Evolutionary conservation across 768 basidiomycete species (phyloP).

Genomic region (Harrya chromipes): DNA sequence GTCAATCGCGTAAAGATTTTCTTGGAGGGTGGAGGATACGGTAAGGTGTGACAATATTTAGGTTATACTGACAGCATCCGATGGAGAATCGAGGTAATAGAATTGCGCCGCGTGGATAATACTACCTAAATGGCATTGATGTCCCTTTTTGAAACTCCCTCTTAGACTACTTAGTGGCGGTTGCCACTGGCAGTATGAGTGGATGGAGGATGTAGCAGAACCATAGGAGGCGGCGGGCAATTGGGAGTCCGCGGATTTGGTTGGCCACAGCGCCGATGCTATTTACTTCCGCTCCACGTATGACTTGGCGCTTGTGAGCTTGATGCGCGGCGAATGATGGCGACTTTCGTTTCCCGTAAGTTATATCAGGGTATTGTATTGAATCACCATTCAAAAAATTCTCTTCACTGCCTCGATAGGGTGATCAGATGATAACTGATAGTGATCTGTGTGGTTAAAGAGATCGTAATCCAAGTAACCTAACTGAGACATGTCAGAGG

Average conservation of each 20-base stretch:
- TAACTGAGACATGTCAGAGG: neutral
- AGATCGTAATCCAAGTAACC: neutral
- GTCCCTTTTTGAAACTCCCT: conserved; percentile 1
- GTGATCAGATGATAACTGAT: conserved; percentile 9
- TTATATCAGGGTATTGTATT: neutral
- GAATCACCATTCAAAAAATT: neutral
- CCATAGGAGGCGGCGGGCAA: conserved; percentile 11
- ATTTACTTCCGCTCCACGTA: conserved; percentile 3
- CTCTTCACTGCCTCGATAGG: conserved; percentile 3
- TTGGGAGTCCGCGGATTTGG: conserved; percentile 20
- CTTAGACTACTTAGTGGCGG: conserved; percentile 2
- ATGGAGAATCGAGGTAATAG: conserved; percentile 26
- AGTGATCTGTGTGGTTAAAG: conserved; percentile 1
- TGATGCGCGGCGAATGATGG: neutral
- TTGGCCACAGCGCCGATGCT: neutral
- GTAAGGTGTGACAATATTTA: conserved; percentile 41
- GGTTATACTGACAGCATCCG: neutral
- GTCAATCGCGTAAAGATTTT: conserved; percentile 51
- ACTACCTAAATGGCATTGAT: neutral
- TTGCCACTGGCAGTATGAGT: too few species aligned
- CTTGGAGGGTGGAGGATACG: conserved; percentile 55
- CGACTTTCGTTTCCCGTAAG: conserved; percentile 1
- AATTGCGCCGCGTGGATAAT: conserved; percentile 12
- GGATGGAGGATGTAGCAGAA: neutral
- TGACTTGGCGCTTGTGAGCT: neutral